Base-by-base conservation (phyloP, 805 yeast species). In the Naumovozyma baii region DNA sequence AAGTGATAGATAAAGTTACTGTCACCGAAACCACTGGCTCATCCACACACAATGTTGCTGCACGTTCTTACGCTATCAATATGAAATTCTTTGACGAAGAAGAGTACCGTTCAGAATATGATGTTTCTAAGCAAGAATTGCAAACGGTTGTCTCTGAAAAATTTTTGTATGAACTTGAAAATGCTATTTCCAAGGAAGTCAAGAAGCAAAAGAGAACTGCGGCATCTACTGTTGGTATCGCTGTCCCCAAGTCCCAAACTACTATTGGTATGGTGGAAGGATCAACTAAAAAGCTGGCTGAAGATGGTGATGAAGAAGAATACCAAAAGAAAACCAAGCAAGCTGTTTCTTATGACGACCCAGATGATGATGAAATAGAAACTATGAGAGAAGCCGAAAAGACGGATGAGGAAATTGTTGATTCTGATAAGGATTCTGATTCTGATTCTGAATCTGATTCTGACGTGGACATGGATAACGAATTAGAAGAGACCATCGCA, bases 301-400 rank as follows among this genome's bases (percentile, higher is more conserved):
- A 66, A 30, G 62, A 56, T 38, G 78, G 70, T 37, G 72, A 70
- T 34, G 81, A 78, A 46, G 85, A 75, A 44, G 76, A 72, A 53
- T 64, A 72, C 43, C 73, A 69, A 47, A 65, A 72, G 39, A 80
- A 80, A 49, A 69, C 78, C 30, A 85, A 86, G 52, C 95, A 88
- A 65, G 79, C 94, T 14, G 90, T 83, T 31, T 86, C 96, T 2
- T 86, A 86, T 52, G 97, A 88, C 47, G 95, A 78, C 13, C 95
- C 96, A 26, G 97, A 88, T 64, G 96, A 88, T 46, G 97, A 86
- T 22, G 96, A 88, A 57, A 68, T 84, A 44, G 96, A 86, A 59
- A 83, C 84, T 38, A 83, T 85, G 88, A 79, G 79, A 63, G 73
- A 73, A 54, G 94, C 83, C 37, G 90, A 82, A 61, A 75, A 80